Evolutionary conservation across 495 filamentous ascomycete genomes (phyloP), one percentile per base, ranked within the genome.

Genomic region (Penicillium bovifimosum): DNA sequence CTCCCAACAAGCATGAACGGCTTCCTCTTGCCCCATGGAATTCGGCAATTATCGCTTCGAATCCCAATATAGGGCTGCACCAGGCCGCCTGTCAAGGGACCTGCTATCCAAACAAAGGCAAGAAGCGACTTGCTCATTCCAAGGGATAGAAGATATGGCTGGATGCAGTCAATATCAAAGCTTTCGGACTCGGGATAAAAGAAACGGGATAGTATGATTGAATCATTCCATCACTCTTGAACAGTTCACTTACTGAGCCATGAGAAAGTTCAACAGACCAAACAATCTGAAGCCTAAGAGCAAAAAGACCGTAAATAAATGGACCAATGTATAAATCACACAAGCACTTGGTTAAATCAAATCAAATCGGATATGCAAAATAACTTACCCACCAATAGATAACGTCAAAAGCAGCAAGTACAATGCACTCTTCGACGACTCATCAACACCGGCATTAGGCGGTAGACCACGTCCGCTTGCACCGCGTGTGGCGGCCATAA

Each of bases 21-120:
- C 55, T 89, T 88, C 54, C 91, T 78, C 71, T 86, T 91, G 9
- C 91, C 91, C 86, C 86, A 93, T 29, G 77, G 65, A 8, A 84
- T 71, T 29, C 90, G 83, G 63, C 88, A 92, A 58, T 88, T 89
- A 58, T 96, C 91, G 61, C 89, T 95, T 58, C 87, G 79, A 62
- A 96, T 91, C 46, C 91, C 91, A 20, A 96, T 82, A 62, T 95
- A 95, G n/a, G 91, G 91, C 71, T 96, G 91, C 16, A 96, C 91
- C 32, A 96, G 72, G 2, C 82, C 82, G 10, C 91, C 91, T 2
- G 89, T 89, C 20, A 96, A 74, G 5, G 91, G 91, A 3, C 91
- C 90, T 8, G 91, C 91, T 54, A 96, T 91, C 91, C 91, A 96
- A 20, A 96, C 91, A 50, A 95, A 77, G 13, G 91, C 91, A 70